These are phyloP conservation scores for Solanum chiquidenum DNA, from an alignment of 257 asterid genomes.

Conservation along the genomic window DNA sequence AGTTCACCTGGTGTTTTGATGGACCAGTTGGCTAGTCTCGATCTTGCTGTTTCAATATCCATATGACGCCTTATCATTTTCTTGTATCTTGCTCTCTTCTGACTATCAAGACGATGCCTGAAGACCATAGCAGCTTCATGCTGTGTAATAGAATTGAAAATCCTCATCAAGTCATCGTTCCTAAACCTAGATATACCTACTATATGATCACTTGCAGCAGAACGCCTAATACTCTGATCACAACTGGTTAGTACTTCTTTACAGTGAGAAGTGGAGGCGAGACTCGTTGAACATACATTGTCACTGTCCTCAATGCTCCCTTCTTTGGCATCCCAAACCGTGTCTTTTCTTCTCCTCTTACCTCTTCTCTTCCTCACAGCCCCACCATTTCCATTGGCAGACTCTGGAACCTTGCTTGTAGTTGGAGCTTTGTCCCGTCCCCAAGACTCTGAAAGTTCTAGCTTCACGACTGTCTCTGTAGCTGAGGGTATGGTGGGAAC, in stretches of 20 bases:
- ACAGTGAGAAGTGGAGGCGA: conserved; percentile 21
- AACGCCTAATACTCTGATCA: conserved; percentile 12
- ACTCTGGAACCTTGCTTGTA: conserved; percentile 13
- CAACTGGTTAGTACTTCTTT: conserved; percentile 36
- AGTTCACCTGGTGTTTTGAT: conserved; percentile 53
- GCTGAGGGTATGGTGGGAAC: conserved; percentile 12
- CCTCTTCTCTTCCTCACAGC: conserved; percentile 66
- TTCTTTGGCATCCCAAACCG: conserved; percentile 38
- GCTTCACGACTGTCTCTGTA: conserved; percentile 17
- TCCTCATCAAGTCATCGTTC: conserved; percentile 32
- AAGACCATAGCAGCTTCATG: conserved; percentile 62
- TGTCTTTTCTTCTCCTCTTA: conserved; percentile 57
- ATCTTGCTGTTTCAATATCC: conserved; percentile 62
- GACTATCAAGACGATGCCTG: conserved; percentile 87
- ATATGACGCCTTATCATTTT: conserved; percentile 55
- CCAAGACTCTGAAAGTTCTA: conserved; percentile 22
- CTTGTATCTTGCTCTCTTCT: conserved; percentile 88
- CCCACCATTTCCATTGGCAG: conserved; percentile 21
- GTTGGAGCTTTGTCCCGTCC: conserved; percentile 18
- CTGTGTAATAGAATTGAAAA: conserved; percentile 44
- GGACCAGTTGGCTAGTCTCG: conserved; percentile 37
- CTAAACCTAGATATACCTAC: conserved; percentile 10
- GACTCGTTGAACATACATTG: conserved; percentile 41
- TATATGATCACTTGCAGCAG: conserved; percentile 7
- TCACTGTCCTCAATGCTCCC: conserved; percentile 52